Conservation (phyloP, 495 filamentous ascomycete genomes). For the Podospora bellae-mahoneyi region DNA sequence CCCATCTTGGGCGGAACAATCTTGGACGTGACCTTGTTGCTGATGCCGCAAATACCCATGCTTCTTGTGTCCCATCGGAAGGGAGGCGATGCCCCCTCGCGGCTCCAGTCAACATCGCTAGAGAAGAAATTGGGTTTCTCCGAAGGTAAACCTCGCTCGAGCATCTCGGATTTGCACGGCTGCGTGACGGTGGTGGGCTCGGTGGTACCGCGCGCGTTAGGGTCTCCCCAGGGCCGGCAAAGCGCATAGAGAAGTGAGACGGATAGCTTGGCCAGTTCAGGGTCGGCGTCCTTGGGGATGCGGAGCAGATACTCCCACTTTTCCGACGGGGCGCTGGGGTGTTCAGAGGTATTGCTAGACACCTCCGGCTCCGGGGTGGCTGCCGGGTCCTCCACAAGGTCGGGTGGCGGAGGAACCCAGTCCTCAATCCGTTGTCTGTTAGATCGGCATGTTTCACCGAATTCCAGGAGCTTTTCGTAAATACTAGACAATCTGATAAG, state of each 20-base stretch:
- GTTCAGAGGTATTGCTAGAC: not conserved
- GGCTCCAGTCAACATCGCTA: not conserved
- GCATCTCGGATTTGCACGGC: not conserved
- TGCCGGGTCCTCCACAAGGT: conserved; percentile 3
- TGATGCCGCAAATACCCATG: conserved; percentile 16
- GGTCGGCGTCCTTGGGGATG: conserved; percentile 15
- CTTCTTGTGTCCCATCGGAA: conserved; percentile 10
- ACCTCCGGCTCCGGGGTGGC: not conserved
- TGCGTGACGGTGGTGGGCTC: not conserved
- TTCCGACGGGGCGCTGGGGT: not conserved
- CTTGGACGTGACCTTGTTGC: conserved; percentile 14
- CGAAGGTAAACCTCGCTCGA: not conserved
- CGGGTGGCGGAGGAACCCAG: conserved; percentile 24
- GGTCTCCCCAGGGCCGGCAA: conserved; percentile 24
- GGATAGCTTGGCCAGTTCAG: conserved; percentile 11
- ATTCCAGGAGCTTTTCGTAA: conserved; percentile 13
- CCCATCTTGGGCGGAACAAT: conserved; percentile 7
- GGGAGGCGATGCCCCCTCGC: not conserved
- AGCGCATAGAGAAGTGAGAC: conserved; percentile 21
- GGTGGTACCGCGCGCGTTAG: not conserved
- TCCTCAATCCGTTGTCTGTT: conserved; percentile 18
- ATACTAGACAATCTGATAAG: conserved; percentile 25
- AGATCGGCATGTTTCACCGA: not conserved
- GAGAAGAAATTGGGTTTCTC: not conserved
- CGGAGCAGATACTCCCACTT: conserved; percentile 21